Conservation (phyloP, 164 flowering plant species). For the Piper betle region DNA sequence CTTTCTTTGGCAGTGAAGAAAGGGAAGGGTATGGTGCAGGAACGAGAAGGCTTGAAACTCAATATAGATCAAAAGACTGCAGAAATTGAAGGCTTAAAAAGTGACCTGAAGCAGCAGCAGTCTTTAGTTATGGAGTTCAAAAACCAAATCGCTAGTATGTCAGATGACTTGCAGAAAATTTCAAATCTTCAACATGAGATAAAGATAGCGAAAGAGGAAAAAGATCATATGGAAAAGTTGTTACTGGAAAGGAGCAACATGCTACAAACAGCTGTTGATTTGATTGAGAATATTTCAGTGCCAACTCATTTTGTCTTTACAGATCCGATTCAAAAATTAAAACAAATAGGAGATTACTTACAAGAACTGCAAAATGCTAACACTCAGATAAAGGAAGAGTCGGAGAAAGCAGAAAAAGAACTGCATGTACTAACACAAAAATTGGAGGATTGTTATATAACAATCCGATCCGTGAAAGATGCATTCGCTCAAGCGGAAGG, state of each 20-base stretch:
- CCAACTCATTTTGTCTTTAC: slow-evolving; percentile 33
- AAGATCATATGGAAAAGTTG: slow-evolving; percentile 49
- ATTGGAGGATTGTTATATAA: slow-evolving; percentile 32
- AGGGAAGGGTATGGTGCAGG: slow-evolving; percentile 93
- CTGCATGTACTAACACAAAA: slow-evolving; percentile 21
- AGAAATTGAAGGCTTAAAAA: slow-evolving; percentile 63
- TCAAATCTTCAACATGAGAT: slow-evolving; percentile 50
- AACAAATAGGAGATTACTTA: slow-evolving; percentile 39
- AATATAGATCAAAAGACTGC: slow-evolving; percentile 49
- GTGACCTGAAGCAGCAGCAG: slow-evolving; percentile 43
- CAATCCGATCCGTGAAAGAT: slow-evolving; percentile 42
- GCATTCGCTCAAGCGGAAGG: slow-evolving; percentile 33
- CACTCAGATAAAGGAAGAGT: slow-evolving; percentile 31
- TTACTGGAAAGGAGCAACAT: slow-evolving; percentile 49
- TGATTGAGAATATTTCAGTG: slow-evolving; percentile 36
- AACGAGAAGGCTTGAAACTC: slow-evolving; percentile 58
- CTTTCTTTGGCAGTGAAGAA: slow-evolving; percentile 94
- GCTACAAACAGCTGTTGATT: slow-evolving; percentile 41
- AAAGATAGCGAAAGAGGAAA: slow-evolving; percentile 31
- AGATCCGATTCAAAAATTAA: slow-evolving; percentile 58
- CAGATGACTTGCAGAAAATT: slow-evolving; percentile 35
- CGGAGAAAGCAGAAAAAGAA: slow-evolving; percentile 43
- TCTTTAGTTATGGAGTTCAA: slow-evolving; percentile 27
- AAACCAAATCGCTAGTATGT: slow-evolving; percentile 35
- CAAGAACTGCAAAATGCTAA: slow-evolving; percentile 34